Base-by-base conservation (phyloP, 2,329 filamentous ascomycete genomes). In the Colletotrichum cereale region DNA sequence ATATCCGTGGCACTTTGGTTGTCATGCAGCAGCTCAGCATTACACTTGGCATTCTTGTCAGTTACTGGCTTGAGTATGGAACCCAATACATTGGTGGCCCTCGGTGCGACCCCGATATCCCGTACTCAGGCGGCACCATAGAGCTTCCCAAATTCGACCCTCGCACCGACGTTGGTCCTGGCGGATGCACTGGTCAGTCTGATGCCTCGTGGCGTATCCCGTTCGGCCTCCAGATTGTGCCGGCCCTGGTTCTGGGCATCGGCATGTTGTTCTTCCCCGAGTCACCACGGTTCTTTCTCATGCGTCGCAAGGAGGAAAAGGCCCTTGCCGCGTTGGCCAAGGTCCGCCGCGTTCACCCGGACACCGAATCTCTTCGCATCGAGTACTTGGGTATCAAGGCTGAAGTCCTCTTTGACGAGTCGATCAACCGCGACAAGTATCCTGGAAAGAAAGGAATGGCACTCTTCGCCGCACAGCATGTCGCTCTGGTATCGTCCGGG, bases 191-290 rank as follows among this genome's bases (percentile, higher is more conserved):
- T 16, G 47, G 47, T 3, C 47, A 48, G n/a, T 48, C 47, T 26
- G 47, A 48, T 48, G 47, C 47, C 47, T 12, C 47, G n/a, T 48
- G 47, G 47, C 47, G 47, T 26, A 48, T 48, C 6, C 47, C 47
- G 2, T 48, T 48, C n/a, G 47, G 47, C 11, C 47, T 48, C 18
- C 47, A 48, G 7, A 48, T 48, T 48, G 47, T 48, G 2, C 47
- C 88, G 78, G 85, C 88, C 3, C 73, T 90, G n/a, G 82, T 91
- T 55, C 82, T 91, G 2, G 82, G 86, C 11, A 69, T 80, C 40
- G 88, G 89, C 50, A 86, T 91, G 78, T 72, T 89, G 64, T 82
- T 90, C 75, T 85, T 90, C 18, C 81, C 81, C 0, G 77, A 82
- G 52, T 81, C 80, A 1, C 81, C 81, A 3, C 78, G 81, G 5